Evolutionary conservation across 345 rosid species (phyloP), one percentile per base, ranked within the genome.

Genomic region (Excoecaria agallocha): DNA sequence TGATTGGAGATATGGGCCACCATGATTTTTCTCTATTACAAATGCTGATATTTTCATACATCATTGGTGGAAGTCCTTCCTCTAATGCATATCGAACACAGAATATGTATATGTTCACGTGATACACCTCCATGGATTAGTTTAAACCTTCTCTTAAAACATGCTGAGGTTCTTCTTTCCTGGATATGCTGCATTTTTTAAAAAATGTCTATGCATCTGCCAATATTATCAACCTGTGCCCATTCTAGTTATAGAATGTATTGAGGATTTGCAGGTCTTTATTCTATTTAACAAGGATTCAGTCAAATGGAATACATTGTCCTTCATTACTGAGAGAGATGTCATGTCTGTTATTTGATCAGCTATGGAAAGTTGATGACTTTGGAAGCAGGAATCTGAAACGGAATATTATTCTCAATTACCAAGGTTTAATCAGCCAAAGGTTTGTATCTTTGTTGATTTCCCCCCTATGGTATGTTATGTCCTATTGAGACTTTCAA

Each of bases 291-390:
- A 35, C 51, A 63, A 48, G 67, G 72, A 62, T 77, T 76, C 67
- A 82, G 25, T 69, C 35, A 67, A 55, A 71, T 71, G 69, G 61
- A 58, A 25, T 58, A 20, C 35, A 65, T n/a, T 74, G 6, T 70
- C 71, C n/a, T n/a, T n/a, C 59, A 41, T 70, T 55, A 30, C 57
- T 74, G 76, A 79, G 19, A 77, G 19, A 75, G 43, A 24, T 68
- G 17, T 75, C 74, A 12, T 82, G 39, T 78, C 71, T 84, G 60
- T 77, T 77, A 58, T 80, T 73, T 82, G 62, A 20, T 79, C 88
- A 94, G 98, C 61, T 76, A 45, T 94, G 93, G 94, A 82, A 85
- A 83, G 77, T 89, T 82, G 88, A 76, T 69, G 83, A 81, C 82
- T 77, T 90, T 61, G 83, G 78, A 67, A 81, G 76, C 70, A 74